Base-by-base conservation (phyloP, 2,329 filamentous ascomycete genomes). In the Epichloe baconii region DNA sequence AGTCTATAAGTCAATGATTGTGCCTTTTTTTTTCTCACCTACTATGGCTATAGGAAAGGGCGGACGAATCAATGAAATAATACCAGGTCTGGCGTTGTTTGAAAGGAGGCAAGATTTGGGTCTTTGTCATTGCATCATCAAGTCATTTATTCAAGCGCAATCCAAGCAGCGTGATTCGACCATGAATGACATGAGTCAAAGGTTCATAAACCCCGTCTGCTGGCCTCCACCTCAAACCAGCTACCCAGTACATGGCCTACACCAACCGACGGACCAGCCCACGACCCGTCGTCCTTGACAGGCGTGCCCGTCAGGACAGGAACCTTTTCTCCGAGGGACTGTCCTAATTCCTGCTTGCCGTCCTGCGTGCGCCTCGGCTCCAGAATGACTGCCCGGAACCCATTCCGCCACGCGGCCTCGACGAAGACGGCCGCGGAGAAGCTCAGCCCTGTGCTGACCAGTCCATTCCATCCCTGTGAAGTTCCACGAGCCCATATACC, bases 371-470 rank as follows among this genome's bases (percentile, higher is more conserved):
- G 57, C 41, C 58, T 62, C 3, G 73, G 70, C 60, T 83, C 79
- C 3, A 76, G 57, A 7, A 80, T 52, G 3, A 74, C 65, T 4
- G 75, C 67, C 19, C 60, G 64, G 55, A 77, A 72, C 1, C 62
- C 64, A 6, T 66, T 63, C 17, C 73, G 69, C 37, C 60, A 59
- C 0, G 81, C 82, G 2, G 77, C 73, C 52, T 88, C 84, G 8
- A 86, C 75, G 2, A 86, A 65, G 0, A 71, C 67, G 2, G 85
- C 75, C n/a, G 80, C 71, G 1, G 81, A 82, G 52, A 74, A 74
- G 19, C 78, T 74, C 12, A 90, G 64, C 0, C 85, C 65, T 89
- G 86, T 0, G 82, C 84, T 48, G 83, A 88, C 78, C 85, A 89
- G 53, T 86, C 83, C 55, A 80, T 80, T 0, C 83, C 85, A 50